Evolutionary conservation across 768 basidiomycete genomes (phyloP).

Genomic region (Guyanaporus albipodus): DNA sequence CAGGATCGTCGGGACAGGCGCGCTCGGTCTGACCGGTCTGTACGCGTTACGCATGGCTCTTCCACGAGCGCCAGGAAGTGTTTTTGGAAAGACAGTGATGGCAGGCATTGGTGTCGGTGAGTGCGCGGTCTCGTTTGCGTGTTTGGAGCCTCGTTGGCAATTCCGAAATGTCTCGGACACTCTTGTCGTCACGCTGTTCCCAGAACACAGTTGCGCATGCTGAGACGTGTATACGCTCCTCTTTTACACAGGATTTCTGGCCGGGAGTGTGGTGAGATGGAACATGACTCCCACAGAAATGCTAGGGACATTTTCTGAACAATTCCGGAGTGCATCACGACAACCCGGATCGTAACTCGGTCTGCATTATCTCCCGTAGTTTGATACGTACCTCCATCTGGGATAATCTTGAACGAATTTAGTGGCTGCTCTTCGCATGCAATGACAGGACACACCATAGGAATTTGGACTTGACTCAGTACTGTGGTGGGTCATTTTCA

Average conservation of each 20-base stretch:
- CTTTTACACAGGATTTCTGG: conserved; percentile 23
- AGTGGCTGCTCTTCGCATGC: too few relatives aligned
- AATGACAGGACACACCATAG: too few relatives aligned
- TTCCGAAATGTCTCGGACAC: neutral
- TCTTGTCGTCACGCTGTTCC: neutral
- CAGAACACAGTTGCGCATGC: neutral
- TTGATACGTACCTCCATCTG: neutral
- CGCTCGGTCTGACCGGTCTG: conserved; percentile 57
- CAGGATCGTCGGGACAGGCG: conserved; percentile 61
- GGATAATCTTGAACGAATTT: conserved; percentile 2
- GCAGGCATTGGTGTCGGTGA: conserved; percentile 61
- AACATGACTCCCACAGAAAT: conserved; percentile 27
- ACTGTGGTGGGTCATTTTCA: too few relatives aligned
- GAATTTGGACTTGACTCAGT: too few relatives aligned
- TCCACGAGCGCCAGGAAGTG: conserved; percentile 55
- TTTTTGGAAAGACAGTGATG: conserved; percentile 57
- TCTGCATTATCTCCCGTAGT: neutral
- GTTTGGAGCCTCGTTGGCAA: neutral
- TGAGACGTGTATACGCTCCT: conserved; percentile 6
- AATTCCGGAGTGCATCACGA: conserved; percentile 4
- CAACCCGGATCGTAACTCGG: conserved; percentile 4
- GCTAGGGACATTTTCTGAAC: conserved; percentile 12
- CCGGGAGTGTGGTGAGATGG: conserved; percentile 30
- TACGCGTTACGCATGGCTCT: conserved; percentile 69
- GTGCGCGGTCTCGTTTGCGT: conserved; percentile 10